phyloP scores from a whole-genome alignment of 1,284 basidiomycete genomes.

The Wolfiporia cocos region DNA sequence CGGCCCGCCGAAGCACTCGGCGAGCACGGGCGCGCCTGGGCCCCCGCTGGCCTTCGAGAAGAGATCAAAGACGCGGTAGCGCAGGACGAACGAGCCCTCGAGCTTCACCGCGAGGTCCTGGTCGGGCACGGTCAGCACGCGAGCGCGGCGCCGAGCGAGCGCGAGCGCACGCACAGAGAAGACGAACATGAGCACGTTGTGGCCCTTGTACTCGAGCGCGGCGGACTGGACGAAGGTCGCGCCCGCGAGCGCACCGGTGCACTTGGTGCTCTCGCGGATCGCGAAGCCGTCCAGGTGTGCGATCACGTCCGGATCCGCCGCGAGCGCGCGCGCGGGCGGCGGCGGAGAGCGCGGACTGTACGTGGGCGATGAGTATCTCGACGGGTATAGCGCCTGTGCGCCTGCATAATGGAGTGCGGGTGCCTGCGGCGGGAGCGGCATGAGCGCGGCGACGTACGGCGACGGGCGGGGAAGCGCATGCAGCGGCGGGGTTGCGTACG shows the following conservation, averaged over 20 bases:
- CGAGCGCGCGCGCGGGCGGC: too few species aligned
- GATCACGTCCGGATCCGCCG: background rate
- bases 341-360: too few species aligned
- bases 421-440: too few species aligned
- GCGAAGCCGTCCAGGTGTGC: background rate
- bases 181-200: slow-evolving; percentile 60
- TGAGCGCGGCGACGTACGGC: too few species aligned
- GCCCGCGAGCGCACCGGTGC: background rate
- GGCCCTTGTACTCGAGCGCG: slow-evolving; percentile 51
- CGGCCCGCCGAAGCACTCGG: slow-evolving; percentile 49
- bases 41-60: background rate
- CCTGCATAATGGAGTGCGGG: too few species aligned
- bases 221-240: slow-evolving; percentile 51
- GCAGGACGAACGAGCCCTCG: slow-evolving; percentile 19
- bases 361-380: too few species aligned
- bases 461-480: too few species aligned
- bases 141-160: background rate
- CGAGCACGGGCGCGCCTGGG: background rate
- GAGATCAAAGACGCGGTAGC: slow-evolving; percentile 11
- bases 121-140: background rate
- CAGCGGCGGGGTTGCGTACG: too few species aligned
- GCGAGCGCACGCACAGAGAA: slow-evolving; percentile 47
- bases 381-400: too few species aligned
- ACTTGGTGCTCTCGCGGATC: background rate
- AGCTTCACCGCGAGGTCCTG: slow-evolving; percentile 19